phyloP scores from a whole-genome alignment of 345 rosid genomes.

The Crucihimalaya himalaica region DNA sequence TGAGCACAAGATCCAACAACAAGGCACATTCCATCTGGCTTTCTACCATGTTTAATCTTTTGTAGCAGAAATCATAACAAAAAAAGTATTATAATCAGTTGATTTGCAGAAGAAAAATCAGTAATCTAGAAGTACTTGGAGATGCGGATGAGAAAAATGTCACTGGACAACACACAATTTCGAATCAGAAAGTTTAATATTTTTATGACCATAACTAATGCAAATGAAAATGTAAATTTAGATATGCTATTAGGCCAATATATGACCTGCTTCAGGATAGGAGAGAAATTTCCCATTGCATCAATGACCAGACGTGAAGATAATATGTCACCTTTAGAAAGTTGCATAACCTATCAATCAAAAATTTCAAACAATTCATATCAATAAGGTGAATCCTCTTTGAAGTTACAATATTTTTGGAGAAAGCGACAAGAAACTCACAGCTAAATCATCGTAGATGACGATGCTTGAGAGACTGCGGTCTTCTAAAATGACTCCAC shows the following conservation, averaged over 20 bases:
- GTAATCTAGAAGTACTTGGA: not conserved
- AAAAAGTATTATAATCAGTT: slow-evolving; percentile 8
- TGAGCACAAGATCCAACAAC: slow-evolving; percentile 96
- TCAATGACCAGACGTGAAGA: slow-evolving; percentile 76
- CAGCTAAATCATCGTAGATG: slow-evolving; percentile 74
- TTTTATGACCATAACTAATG: not conserved
- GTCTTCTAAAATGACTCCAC: slow-evolving; percentile 84
- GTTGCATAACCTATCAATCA: slow-evolving; percentile 56
- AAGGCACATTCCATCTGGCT: slow-evolving; percentile 96
- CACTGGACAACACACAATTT: not conserved
- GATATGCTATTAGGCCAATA: slow-evolving; percentile 3
- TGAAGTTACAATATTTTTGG: not conserved
- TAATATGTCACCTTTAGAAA: slow-evolving; percentile 63
- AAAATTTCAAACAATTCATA: slow-evolving; percentile 3
- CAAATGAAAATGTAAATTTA: not conserved
- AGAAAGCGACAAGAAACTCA: slow-evolving; percentile 43
- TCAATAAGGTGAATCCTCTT: not conserved
- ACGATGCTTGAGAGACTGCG: slow-evolving; percentile 63
- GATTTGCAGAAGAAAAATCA: not conserved
- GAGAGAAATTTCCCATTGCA: slow-evolving; percentile 98
- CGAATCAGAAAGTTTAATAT: not conserved
- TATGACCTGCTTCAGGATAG: slow-evolving; percentile 81
- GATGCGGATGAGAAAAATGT: not conserved
- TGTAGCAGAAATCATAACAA: slow-evolving; percentile 24
- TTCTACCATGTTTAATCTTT: slow-evolving; percentile 77